A percentile compares a stretch with the other conserved stretches of the same genome.
Conservation (phyloP, 257 asterid genomes). For the Solanum rostratum region DNA sequence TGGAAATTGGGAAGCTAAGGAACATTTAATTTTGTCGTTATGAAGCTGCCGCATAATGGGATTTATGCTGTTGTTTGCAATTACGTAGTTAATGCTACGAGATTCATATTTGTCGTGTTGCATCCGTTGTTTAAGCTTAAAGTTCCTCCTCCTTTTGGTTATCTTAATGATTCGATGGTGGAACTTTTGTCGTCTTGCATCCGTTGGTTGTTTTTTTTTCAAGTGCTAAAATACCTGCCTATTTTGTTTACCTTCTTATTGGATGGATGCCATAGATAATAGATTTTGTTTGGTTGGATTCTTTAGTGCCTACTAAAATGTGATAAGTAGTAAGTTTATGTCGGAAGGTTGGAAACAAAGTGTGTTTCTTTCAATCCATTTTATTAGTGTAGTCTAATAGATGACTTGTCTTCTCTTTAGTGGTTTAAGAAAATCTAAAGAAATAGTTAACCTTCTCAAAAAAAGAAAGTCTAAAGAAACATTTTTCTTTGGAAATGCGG, state of each 20-base stretch:
- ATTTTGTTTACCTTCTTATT: neutral
- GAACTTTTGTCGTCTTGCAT: neutral
- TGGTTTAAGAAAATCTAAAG: neutral
- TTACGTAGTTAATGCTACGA: neutral
- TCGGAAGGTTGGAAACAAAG: neutral
- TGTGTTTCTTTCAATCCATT: neutral
- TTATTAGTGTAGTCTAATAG: neutral
- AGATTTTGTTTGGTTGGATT: neutral
- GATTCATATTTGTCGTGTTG: neutral
- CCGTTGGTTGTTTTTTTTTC: neutral
- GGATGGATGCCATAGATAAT: neutral
- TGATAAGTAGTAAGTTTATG: neutral
- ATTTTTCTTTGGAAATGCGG: neutral
- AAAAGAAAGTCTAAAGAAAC: neutral
- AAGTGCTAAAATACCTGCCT: neutral
- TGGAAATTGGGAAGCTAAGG: neutral
- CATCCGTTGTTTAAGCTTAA: neutral
- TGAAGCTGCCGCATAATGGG: neutral
- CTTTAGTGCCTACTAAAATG: neutral
- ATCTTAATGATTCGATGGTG: neutral
- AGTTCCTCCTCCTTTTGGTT: neutral
- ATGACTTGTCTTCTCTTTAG: neutral
- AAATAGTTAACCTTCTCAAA: no score
- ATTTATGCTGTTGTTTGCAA: neutral
- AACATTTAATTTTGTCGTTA: neutral